phyloP scores from a whole-genome alignment of 345 rosid species.

The Syzygium aromaticum region DNA sequence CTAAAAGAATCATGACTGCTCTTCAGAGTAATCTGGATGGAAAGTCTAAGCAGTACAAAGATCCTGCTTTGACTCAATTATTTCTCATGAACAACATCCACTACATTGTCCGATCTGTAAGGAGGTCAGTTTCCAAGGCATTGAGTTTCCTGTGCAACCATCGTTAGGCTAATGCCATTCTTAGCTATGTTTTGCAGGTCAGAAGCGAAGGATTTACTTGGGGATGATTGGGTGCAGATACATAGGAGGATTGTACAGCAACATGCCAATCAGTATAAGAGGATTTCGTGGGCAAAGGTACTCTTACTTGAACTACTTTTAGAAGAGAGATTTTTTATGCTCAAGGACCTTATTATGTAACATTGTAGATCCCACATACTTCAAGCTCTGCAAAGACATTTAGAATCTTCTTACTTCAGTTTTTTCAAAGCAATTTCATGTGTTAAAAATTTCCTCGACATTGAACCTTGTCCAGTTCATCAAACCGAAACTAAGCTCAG shows the following conservation, averaged over 20 bases:
- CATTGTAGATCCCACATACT: not conserved
- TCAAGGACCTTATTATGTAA: not conserved
- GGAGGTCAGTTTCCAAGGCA: conserved; percentile 43
- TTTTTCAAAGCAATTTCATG: not conserved
- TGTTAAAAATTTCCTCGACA: not conserved
- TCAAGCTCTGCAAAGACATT: not conserved
- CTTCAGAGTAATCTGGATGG: conserved; percentile 86
- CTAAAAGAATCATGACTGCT: conserved; percentile 84
- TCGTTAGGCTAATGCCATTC: not conserved
- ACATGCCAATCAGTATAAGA: conserved; percentile 95
- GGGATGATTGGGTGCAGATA: conserved; percentile 99
- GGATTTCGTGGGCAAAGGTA: conserved; percentile 98
- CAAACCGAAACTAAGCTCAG: not conserved
- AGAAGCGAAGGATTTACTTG: conserved; percentile 86
- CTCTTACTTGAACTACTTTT: not conserved
- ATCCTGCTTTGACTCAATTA: conserved; percentile 83
- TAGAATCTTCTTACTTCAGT: not conserved
- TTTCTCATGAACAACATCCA: conserved; percentile 96
- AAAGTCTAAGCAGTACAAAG: conserved; percentile 93
- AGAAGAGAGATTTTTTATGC: not conserved
- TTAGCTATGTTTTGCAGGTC: conserved; percentile 43
- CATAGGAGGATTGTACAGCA: conserved; percentile 93
- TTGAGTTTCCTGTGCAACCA: not conserved
- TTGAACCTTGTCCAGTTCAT: not conserved
- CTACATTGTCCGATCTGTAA: conserved; percentile 93